A percentile compares a stretch with the other conserved stretches of the same genome.
Evolutionary conservation across 1,139 yeast genomes (phyloP).

Genomic region (Blastobotrys aristatus): DNA sequence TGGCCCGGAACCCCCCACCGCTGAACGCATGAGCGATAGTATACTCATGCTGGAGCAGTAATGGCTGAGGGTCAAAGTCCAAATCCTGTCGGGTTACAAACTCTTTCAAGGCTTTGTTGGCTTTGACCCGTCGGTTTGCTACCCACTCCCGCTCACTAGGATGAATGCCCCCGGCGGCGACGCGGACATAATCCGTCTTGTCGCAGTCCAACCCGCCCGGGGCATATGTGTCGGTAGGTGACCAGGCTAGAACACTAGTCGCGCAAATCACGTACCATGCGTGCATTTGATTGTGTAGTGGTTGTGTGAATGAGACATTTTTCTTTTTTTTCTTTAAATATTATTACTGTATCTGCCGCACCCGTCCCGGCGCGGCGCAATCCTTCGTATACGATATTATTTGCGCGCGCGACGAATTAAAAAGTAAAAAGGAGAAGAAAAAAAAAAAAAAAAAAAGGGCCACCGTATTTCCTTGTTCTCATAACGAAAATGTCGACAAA

Average conservation of each 20-base stretch:
- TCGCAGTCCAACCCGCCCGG: slow-evolving; percentile 17
- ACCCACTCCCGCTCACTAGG: slow-evolving; percentile 19
- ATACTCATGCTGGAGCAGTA: slow-evolving; percentile 10
- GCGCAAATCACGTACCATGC: no score
- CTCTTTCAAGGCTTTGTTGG: slow-evolving; percentile 15
- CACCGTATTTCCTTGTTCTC: no score
- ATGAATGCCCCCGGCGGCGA: not conserved
- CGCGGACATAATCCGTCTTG: not conserved
- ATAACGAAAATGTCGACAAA: not conserved
- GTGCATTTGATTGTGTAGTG: no score
- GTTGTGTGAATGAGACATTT: no score
- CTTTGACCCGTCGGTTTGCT: slow-evolving; percentile 12
- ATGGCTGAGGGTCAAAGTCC: slow-evolving; percentile 17
- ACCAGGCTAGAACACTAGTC: no score
- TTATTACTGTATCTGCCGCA: no score
- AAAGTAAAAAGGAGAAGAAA: no score
- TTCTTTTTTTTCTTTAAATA: no score
- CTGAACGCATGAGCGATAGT: slow-evolving; percentile 65
- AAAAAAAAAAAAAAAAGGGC: no score
- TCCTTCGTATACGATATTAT: no score
- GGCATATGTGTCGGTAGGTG: slow-evolving; percentile 22
- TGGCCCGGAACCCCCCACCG: slow-evolving; percentile 84
- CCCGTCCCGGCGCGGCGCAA: no score
- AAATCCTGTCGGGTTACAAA: slow-evolving; percentile 25
- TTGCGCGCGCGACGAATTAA: no score